phyloP scores from a whole-genome alignment of 2,329 filamentous ascomycete genomes.

The Ceratocystis destructans region DNA sequence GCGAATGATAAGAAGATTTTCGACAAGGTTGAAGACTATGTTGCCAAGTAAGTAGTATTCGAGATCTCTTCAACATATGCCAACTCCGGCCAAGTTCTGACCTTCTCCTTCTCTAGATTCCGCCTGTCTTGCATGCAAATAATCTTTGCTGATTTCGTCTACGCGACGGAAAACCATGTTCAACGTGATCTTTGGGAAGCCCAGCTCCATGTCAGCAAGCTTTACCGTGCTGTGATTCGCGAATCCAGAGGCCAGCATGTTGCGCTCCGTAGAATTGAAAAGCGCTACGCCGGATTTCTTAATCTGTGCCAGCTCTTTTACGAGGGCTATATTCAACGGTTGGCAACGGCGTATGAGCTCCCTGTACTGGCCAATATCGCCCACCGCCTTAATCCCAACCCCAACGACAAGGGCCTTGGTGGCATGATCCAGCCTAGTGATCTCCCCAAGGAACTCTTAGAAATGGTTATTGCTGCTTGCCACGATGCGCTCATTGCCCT shows the following conservation, averaged over 20 bases:
- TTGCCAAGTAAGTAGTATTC: conserved; percentile 30
- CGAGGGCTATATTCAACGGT: conserved; percentile 64
- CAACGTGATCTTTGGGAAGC: conserved; percentile 65
- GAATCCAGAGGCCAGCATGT: conserved; percentile 27
- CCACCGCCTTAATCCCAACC: conserved; percentile 11
- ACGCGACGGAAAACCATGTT: conserved; percentile 47
- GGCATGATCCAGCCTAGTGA: conserved; percentile 26
- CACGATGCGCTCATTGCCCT: conserved; percentile 74
- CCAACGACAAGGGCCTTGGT: background rate
- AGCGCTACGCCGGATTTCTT: conserved; percentile 70
- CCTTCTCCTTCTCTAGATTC: conserved; percentile 18
- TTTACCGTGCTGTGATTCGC: conserved; percentile 37
- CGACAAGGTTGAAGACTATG: conserved; percentile 31
- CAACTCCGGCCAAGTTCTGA: background rate
- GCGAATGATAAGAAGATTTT: conserved; percentile 32
- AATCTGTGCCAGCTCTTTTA: conserved; percentile 84
- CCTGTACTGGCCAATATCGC: conserved; percentile 35
- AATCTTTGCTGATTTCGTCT: conserved; percentile 58
- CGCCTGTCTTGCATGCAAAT: conserved; percentile 58
- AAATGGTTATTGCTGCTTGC: conserved; percentile 57
- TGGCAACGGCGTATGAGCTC: conserved; percentile 48
- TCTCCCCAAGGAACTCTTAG: conserved; percentile 37
- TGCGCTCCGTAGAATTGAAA: conserved; percentile 63
- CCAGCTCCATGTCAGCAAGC: conserved; percentile 63
- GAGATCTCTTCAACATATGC: background rate